Conservation (phyloP, 2,329 filamentous ascomycete species). For the Biscogniauxia sp. region DNA sequence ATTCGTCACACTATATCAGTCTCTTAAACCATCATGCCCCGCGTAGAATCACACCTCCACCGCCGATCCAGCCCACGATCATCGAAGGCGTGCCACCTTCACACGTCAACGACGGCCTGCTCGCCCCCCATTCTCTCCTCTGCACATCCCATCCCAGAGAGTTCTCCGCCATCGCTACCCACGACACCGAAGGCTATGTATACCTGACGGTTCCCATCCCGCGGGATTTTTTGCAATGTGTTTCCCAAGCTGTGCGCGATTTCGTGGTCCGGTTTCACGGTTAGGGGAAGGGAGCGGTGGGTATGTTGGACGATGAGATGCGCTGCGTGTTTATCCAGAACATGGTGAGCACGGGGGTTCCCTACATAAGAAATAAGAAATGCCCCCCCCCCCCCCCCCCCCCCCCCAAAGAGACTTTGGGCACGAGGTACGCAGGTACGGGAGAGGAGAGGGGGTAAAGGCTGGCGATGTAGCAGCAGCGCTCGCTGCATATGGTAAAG, state of each 20-base stretch:
- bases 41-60: not conserved
- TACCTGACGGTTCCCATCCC: too few relatives aligned
- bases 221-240: too few relatives aligned
- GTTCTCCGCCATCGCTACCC: not conserved
- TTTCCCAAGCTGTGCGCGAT: too few relatives aligned
- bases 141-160: not conserved
- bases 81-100: not conserved
- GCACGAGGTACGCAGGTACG: too few relatives aligned
- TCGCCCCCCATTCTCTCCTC: not conserved
- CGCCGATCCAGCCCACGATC: not conserved
- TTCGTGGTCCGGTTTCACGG: too few relatives aligned
- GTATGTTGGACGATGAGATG: conserved; percentile 32
- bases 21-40: not conserved
- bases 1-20: too few relatives aligned
- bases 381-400: too few relatives aligned
- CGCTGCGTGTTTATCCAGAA: conserved; percentile 31
- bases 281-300: conserved; percentile 14
- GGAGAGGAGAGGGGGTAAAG: too few relatives aligned
- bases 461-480: too few relatives aligned
- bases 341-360: conserved; percentile 30
- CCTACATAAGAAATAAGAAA: too few relatives aligned
- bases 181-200: not conserved
- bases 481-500: too few relatives aligned
- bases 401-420: too few relatives aligned
- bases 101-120: not conserved